Conservation (phyloP, 2,329 filamentous ascomycete species). For the Dryadomyces quercivorus region DNA sequence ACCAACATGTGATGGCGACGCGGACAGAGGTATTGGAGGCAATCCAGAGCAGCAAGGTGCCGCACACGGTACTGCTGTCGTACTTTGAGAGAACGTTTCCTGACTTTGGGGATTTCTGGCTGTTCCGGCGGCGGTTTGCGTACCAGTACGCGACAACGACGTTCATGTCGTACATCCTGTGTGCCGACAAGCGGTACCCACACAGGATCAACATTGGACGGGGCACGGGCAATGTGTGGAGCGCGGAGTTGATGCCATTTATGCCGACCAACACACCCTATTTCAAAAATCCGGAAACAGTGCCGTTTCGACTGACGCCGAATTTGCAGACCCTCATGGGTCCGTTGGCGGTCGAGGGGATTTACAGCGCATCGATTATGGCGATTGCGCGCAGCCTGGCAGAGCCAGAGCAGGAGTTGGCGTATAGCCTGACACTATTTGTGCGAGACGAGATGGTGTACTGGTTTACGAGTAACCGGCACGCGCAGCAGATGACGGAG, state of each 20-base stretch:
- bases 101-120: slow-evolving; percentile 88
- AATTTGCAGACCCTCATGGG: slow-evolving; percentile 96
- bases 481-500: slow-evolving; percentile 44
- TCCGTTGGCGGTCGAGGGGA: slow-evolving; percentile 86
- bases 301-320: slow-evolving; percentile 93
- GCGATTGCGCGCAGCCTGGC: slow-evolving; percentile 89
- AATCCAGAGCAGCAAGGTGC: slow-evolving; percentile 89
- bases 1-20: slow-evolving; percentile 61
- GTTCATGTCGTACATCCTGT: slow-evolving; percentile 98
- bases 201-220: slow-evolving; percentile 91
- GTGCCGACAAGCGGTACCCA: slow-evolving; percentile 91
- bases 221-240: slow-evolving; percentile 87
- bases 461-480: slow-evolving; percentile 78
- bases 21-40: slow-evolving; percentile 86
- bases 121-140: slow-evolving; percentile 93
- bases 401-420: slow-evolving; percentile 80
- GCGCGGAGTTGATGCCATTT: slow-evolving; percentile 81
- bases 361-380: slow-evolving; percentile 93
- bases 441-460: slow-evolving; percentile 97
- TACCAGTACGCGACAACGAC: slow-evolving; percentile 92
- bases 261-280: slow-evolving; percentile 76
- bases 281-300: slow-evolving; percentile 90
- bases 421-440: slow-evolving; percentile 87
- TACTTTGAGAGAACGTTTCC: slow-evolving; percentile 86
- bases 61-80: slow-evolving; percentile 66